Base-by-base conservation (phyloP, 1,284 basidiomycete genomes). In the Ganoderma sinense region DNA sequence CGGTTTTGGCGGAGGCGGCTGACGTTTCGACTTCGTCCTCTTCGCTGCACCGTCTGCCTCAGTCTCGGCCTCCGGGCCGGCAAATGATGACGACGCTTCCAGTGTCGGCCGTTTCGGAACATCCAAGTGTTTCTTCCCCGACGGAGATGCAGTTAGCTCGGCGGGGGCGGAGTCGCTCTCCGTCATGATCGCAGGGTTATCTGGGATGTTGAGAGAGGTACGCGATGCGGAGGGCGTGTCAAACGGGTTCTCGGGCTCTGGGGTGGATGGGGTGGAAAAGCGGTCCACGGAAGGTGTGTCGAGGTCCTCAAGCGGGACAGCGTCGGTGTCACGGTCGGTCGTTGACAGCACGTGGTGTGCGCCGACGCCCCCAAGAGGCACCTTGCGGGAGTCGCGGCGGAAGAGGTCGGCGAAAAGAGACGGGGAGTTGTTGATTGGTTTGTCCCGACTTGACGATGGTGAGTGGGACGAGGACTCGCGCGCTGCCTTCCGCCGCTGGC, bases 401-500 rank as follows among this genome's bases (percentile, higher is more conserved):
- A 93, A 82, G 41, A 87, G 85, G 69, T 86, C 86, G 13, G 83
- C 81, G 43, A 91, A 78, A 31, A 92, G 75, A 8, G 90, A 89
- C 1, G 85, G 78, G 0, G 83, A 69, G 11, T 78, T 70, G 18
- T 62, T 61, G 39, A 26, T 29, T 45, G 29, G 31, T 16, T 16
- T 51, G 26, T 20, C 77, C 67, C 4, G 74, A 73, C 13, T 61
- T 41, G 41, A 55, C 7, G 48, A 59, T 64, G 6, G 78, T 70
- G 14, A 67, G 0, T 89, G 71, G 10, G 76, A 74, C 45, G 74
- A 68, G 0, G 89, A 89, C 65, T 87, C 88, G 62, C 91, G 86
- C 4, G 84, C 87, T n/a, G 84, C 82, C 79, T 87, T 91, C 80
- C 91, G 87, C 70, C 91, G 86, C 75, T 89, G 88, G 41, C 91